Evolutionary conservation across 495 filamentous ascomycete species (phyloP).

Genomic region (Chlorociboria aeruginascens): DNA sequence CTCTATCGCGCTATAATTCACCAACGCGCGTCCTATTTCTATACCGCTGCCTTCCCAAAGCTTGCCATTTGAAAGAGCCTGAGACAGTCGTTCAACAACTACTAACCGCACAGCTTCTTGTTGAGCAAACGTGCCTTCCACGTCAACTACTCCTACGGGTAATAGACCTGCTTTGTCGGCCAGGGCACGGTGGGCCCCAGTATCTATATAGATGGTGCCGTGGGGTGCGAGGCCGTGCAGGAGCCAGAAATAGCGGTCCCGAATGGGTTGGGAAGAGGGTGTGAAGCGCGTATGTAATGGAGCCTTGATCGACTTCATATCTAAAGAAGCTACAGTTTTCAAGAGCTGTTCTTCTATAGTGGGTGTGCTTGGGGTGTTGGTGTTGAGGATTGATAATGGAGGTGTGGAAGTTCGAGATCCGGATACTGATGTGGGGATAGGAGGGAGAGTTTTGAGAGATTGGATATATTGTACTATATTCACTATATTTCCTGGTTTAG

Average conservation of each 20-base stretch:
- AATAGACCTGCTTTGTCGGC: conserved; percentile 76
- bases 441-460: conserved; percentile 28
- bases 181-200: conserved; percentile 72
- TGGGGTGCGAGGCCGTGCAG: conserved; percentile 88
- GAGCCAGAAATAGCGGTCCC: conserved; percentile 93
- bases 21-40: conserved; percentile 86
- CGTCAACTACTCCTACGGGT: conserved; percentile 80
- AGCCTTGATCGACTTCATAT: conserved; percentile 13
- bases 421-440: not conserved
- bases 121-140: conserved; percentile 76
- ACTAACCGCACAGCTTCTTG: conserved; percentile 83
- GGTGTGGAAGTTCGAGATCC: conserved; percentile 1
- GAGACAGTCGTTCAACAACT: conserved; percentile 44
- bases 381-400: conserved; percentile 9
- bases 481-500: conserved; percentile 82
- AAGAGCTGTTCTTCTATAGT: conserved; percentile 22
- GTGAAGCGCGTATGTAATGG: conserved; percentile 82
- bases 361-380: not conserved
- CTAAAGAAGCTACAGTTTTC: conserved; percentile 25
- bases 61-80: conserved; percentile 1
- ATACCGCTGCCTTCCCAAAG: conserved; percentile 41
- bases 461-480: conserved; percentile 79
- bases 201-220: conserved; percentile 84
- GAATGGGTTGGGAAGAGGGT: conserved; percentile 72
- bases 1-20: conserved; percentile 83